Evolutionary conservation across 139 green algal species (phyloP).

Genomic region (Micractinium conductrix): DNA sequence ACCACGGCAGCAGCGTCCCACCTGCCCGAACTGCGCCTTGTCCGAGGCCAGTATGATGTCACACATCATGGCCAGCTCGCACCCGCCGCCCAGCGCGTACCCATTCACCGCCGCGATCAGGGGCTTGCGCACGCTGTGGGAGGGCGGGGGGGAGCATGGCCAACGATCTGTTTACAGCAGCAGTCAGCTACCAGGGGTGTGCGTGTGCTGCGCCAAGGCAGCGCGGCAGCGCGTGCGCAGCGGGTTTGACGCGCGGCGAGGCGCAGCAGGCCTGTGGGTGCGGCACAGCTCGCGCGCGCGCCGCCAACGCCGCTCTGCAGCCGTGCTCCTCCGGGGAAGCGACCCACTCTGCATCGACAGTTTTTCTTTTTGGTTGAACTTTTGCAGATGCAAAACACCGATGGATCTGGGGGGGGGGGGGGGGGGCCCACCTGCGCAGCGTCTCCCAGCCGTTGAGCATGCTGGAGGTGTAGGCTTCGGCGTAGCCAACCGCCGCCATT

Average conservation of each 20-base stretch:
- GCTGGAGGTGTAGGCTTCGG: conserved; percentile 47
- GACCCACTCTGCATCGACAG: too few relatives aligned
- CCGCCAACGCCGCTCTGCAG: too few relatives aligned
- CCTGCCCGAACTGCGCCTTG: conserved; percentile 67
- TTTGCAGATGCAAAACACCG: too few relatives aligned
- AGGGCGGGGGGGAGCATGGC: background rate
- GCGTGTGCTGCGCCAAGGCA: background rate
- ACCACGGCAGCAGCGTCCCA: background rate
- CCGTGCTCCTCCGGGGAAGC: too few relatives aligned
- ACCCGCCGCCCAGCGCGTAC: conserved; percentile 74
- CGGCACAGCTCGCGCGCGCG: too few relatives aligned
- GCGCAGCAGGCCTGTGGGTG: too few relatives aligned
- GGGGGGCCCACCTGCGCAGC: conserved; percentile 24
- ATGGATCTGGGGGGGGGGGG: background rate
- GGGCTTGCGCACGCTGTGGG: conserved; percentile 56
- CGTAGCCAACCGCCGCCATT: conserved; percentile 59
- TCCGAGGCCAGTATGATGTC: conserved; percentile 80
- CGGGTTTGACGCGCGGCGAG: too few relatives aligned
- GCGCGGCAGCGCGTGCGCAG: background rate
- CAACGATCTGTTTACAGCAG: too few relatives aligned
- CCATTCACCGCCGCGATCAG: conserved; percentile 73
- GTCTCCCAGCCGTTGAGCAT: conserved; percentile 60
- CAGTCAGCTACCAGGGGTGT: too few relatives aligned
- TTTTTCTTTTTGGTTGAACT: too few relatives aligned
- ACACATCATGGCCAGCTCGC: conserved; percentile 80